phyloP scores from a whole-genome alignment of 2,329 filamentous ascomycete genomes.

The Sphaerulina musiva region DNA sequence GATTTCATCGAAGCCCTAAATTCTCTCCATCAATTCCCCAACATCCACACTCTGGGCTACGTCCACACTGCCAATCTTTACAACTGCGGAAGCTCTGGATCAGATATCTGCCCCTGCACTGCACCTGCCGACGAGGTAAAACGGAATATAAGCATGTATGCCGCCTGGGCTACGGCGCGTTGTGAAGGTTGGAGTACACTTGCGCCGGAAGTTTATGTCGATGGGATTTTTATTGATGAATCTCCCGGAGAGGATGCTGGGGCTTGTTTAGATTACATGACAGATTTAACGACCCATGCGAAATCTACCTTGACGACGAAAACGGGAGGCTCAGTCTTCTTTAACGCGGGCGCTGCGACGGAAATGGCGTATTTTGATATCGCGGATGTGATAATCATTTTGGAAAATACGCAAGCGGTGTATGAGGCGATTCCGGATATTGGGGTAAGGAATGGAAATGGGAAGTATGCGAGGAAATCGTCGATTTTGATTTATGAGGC shows the following conservation, averaged over 20 bases:
- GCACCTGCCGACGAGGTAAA: not conserved
- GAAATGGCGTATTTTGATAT: slow-evolving; percentile 7
- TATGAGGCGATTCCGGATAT: slow-evolving; percentile 7
- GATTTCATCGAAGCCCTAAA: slow-evolving; percentile 24
- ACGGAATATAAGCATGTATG: slow-evolving; percentile 7
- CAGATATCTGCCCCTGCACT: slow-evolving; percentile 5
- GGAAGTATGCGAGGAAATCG: not conserved
- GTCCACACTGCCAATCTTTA: slow-evolving; percentile 25
- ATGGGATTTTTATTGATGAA: slow-evolving; percentile 13
- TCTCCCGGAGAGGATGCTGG: slow-evolving; percentile 2
- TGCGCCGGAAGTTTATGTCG: slow-evolving; percentile 2
- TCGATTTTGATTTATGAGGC: not conserved
- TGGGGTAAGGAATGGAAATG: not conserved
- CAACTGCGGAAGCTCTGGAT: slow-evolving; percentile 14
- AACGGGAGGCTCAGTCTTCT: slow-evolving; percentile 1
- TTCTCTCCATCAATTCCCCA: slow-evolving; percentile 23
- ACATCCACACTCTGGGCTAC: slow-evolving; percentile 29
- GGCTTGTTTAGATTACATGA: slow-evolving; percentile 5
- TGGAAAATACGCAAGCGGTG: slow-evolving; percentile 5
- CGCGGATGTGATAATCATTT: slow-evolving; percentile 8
- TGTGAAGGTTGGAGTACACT: not conserved
- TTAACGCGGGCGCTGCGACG: slow-evolving; percentile 9
- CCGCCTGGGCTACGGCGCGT: slow-evolving; percentile 1
- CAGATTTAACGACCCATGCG: slow-evolving; percentile 1
- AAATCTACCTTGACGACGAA: not conserved